phyloP scores from a whole-genome alignment of 1,284 basidiomycete species.

The Moesziomyces sp. region DNA sequence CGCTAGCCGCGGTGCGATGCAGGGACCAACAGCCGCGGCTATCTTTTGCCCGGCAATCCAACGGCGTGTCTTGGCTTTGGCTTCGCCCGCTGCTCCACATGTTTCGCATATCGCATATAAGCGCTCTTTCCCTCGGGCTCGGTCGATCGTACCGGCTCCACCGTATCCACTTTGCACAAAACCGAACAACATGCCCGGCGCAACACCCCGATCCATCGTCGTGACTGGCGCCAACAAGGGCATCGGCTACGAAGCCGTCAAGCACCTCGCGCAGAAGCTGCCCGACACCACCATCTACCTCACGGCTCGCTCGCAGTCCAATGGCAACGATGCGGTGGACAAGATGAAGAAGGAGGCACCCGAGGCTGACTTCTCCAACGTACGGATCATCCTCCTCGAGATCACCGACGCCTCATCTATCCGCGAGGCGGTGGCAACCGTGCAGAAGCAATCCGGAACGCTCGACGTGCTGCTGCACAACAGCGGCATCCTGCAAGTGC shows the following conservation, averaged over 20 bases:
- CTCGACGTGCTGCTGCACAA: slow-evolving; percentile 23
- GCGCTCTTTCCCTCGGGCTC: no score
- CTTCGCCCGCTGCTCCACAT: no score
- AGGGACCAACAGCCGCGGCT: no score
- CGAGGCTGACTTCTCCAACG: slow-evolving; percentile 5
- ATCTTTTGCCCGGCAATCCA: no score
- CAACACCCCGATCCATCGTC: slow-evolving; percentile 10
- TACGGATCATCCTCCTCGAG: slow-evolving; percentile 8
- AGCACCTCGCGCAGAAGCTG: slow-evolving; percentile 13
- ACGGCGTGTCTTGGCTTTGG: no score
- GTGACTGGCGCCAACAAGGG: slow-evolving; percentile 24
- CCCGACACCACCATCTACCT: slow-evolving; percentile 6
- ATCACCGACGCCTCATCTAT: slow-evolving; percentile 8
- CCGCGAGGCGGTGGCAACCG: slow-evolving; percentile 6
- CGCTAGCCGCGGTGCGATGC: no score
- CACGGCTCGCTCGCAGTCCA: slow-evolving; percentile 16
- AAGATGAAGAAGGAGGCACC: slow-evolving; percentile 14
- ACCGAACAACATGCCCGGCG: background rate
- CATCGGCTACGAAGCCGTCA: slow-evolving; percentile 20
- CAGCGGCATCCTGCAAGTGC: slow-evolving; percentile 5
- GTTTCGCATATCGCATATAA: no score
- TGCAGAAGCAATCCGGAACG: slow-evolving; percentile 7
- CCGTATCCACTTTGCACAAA: no score
- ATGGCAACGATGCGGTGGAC: slow-evolving; percentile 14
- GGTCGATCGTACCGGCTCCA: no score